A percentile compares a stretch with the other conserved stretches of the same genome.
Evolutionary conservation across 805 yeast genomes (phyloP).

Genomic region (Millerozyma acaciae): DNA sequence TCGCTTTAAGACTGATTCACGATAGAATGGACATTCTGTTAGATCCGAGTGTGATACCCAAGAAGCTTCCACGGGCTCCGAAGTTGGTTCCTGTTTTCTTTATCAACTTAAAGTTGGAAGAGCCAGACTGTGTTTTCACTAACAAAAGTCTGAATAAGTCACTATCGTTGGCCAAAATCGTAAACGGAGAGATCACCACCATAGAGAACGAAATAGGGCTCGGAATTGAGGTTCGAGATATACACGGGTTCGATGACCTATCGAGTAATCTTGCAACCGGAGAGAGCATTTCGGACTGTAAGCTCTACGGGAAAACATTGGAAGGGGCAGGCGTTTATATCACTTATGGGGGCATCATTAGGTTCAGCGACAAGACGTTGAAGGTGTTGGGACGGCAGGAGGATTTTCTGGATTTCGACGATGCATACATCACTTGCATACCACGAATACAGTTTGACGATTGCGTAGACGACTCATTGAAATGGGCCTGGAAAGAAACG

Average conservation of each 20-base stretch:
- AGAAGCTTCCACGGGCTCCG: slow-evolving; percentile 19
- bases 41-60: slow-evolving; percentile 5
- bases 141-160: slow-evolving; percentile 15
- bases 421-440: slow-evolving; percentile 47
- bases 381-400: slow-evolving; percentile 32
- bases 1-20: too few relatives aligned
- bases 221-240: slow-evolving; percentile 23
- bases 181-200: slow-evolving; percentile 27
- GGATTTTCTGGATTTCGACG: slow-evolving; percentile 35
- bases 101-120: slow-evolving; percentile 23
- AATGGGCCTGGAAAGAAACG: slow-evolving; percentile 50
- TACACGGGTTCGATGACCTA: slow-evolving; percentile 49
- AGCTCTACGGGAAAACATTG: slow-evolving; percentile 42
- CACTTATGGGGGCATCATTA: slow-evolving; percentile 48
- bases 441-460: slow-evolving; percentile 44
- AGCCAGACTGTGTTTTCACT: slow-evolving; percentile 17
- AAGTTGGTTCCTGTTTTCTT: slow-evolving; percentile 29
- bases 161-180: slow-evolving; percentile 19
- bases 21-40: not conserved
- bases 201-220: slow-evolving; percentile 28
- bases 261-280: slow-evolving; percentile 25
- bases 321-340: slow-evolving; percentile 41
- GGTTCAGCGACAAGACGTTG: slow-evolving; percentile 26
- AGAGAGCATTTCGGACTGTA: slow-evolving; percentile 43
- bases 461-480: slow-evolving; percentile 37